phyloP scores from a whole-genome alignment of 805 yeast genomes.

The Candida endomychidarum region DNA sequence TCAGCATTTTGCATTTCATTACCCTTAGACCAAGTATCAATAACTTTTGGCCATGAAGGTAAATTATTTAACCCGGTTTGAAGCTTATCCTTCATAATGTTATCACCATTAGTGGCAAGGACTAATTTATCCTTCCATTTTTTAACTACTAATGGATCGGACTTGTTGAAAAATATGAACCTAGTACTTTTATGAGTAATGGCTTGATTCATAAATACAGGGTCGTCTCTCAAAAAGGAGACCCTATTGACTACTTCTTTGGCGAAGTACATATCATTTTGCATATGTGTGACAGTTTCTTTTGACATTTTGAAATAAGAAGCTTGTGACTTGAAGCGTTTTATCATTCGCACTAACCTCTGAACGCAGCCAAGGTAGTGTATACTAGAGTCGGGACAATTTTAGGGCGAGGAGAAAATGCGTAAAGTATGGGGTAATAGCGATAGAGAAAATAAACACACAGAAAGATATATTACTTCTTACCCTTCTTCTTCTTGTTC shows the following conservation, averaged over 20 bases:
- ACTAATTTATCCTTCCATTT: slow-evolving; percentile 30
- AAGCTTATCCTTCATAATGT: slow-evolving; percentile 17
- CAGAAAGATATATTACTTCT: slow-evolving; percentile 17
- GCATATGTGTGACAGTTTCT: slow-evolving; percentile 17
- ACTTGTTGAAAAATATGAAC: slow-evolving; percentile 44
- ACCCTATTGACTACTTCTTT: slow-evolving; percentile 61
- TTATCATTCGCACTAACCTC: slow-evolving; percentile 6
- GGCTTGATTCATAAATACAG: slow-evolving; percentile 48
- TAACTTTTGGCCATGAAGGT: slow-evolving; percentile 18
- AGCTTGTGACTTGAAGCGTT: slow-evolving; percentile 8
- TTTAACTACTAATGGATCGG: slow-evolving; percentile 33
- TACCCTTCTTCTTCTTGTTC: slow-evolving; percentile 28
- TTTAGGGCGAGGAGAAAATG: background rate
- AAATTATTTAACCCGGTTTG: slow-evolving; percentile 21
- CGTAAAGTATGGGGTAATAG: too few species aligned
- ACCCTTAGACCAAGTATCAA: slow-evolving; percentile 29
- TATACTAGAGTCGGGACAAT: background rate
- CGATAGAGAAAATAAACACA: too few species aligned
- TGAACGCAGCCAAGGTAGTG: background rate
- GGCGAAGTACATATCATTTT: slow-evolving; percentile 39
- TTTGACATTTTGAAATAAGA: slow-evolving; percentile 19
- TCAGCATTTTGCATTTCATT: slow-evolving; percentile 38
- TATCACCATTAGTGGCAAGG: slow-evolving; percentile 36
- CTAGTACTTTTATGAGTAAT: slow-evolving; percentile 46
- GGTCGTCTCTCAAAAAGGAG: slow-evolving; percentile 59